These are phyloP conservation scores for Aspergillus vadensis DNA, from an alignment of 2,329 filamentous ascomycete genomes.

Conservation along the genomic window DNA sequence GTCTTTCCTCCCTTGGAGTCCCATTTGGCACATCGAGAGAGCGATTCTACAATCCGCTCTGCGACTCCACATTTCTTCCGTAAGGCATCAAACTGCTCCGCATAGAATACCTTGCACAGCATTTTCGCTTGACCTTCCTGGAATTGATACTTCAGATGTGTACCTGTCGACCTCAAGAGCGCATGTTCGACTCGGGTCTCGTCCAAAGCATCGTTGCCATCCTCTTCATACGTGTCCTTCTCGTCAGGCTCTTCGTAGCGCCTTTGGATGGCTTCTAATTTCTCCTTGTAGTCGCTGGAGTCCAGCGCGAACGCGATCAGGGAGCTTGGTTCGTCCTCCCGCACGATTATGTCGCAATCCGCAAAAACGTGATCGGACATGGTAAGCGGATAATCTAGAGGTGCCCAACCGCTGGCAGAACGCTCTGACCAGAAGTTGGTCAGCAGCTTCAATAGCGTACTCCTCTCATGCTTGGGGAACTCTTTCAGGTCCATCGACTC, in stretches of 20 bases:
- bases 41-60: constrained; percentile 90
- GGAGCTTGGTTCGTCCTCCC: constrained; percentile 95
- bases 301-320: constrained; percentile 90
- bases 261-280: constrained; percentile 60
- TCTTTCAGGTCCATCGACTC: constrained; percentile 65
- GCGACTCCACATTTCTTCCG: constrained; percentile 89
- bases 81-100: constrained; percentile 94
- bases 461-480: constrained; percentile 89
- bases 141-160: constrained; percentile 95
- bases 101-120: constrained; percentile 98
- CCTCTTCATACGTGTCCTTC: constrained; percentile 24
- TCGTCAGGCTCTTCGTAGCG: constrained; percentile 36
- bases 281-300: constrained; percentile 81
- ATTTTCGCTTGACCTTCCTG: constrained; percentile 90
- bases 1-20: constrained; percentile 98
- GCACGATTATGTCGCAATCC: constrained; percentile 94
- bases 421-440: constrained; percentile 98
- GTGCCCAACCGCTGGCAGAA: constrained; percentile 90
- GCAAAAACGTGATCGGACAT: constrained; percentile 92
- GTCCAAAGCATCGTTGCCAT: constrained; percentile 49
- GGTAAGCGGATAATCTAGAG: constrained; percentile 87
- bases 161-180: constrained; percentile 79
- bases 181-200: constrained; percentile 82
- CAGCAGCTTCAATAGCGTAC: constrained; percentile 89
- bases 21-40: constrained; percentile 95